These are phyloP conservation scores for Acanthamoeba castellanii DNA, from an alignment of 208 protist genomes.

Conservation along the genomic window DNA sequence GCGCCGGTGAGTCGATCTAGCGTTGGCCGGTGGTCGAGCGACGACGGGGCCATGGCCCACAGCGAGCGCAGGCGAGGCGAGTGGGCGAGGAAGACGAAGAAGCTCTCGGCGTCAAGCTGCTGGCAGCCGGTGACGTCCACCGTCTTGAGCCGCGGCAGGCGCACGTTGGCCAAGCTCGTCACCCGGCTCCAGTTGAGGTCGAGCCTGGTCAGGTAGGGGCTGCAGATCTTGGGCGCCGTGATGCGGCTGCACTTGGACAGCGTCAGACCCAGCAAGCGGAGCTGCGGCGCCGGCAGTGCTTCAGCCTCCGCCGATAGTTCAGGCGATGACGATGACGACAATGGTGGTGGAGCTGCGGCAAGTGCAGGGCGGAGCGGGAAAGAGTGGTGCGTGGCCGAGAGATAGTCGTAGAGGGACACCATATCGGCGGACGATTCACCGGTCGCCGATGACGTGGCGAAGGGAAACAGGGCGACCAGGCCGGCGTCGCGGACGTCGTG, in stretches of 20 bases:
- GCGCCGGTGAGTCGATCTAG: not conserved
- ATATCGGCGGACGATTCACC: not conserved
- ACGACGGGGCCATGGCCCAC: not conserved
- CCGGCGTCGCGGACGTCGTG: not conserved
- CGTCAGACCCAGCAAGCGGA: not conserved
- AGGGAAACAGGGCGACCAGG: not conserved
- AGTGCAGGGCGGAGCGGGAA: too few relatives aligned
- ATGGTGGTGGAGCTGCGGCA: too few relatives aligned
- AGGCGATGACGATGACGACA: too few relatives aligned
- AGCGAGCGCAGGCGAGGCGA: not conserved
- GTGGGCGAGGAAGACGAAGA: slow-evolving; percentile 6
- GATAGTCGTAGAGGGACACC: not conserved
- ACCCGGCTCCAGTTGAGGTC: not conserved
- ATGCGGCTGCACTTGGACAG: not conserved
- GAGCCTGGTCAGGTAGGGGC: not conserved
- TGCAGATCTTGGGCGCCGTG: not conserved
- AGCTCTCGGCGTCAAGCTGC: not conserved
- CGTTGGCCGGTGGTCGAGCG: not conserved
- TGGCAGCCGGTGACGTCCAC: not conserved
- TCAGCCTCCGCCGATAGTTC: not conserved
- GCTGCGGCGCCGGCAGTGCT: not conserved
- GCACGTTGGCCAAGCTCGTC: not conserved
- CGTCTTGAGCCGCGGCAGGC: not conserved
- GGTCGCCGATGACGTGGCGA: not conserved
- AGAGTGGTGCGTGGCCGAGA: not conserved